phyloP scores from a whole-genome alignment of 2,329 filamentous ascomycete genomes.

The Zymoseptoria pseudotritici region DNA sequence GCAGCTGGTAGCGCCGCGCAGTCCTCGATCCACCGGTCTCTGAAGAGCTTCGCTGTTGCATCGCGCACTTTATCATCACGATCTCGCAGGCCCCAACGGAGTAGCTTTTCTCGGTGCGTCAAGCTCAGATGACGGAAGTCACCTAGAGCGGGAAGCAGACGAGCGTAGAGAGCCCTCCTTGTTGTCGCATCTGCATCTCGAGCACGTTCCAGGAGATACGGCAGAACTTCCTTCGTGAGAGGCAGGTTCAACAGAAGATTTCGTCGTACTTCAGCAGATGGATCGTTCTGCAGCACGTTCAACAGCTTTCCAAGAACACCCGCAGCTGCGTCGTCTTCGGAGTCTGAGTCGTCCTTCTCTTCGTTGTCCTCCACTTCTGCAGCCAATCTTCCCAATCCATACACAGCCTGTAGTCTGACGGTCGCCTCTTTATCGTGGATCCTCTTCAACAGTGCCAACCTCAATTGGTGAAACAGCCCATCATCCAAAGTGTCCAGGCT shows the following conservation, averaged over 20 bases:
- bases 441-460: slow-evolving; percentile 71
- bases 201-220: slow-evolving; percentile 82
- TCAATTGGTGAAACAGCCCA: slow-evolving; percentile 75
- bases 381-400: slow-evolving; percentile 79
- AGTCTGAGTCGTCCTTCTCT: slow-evolving; percentile 57
- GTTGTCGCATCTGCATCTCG: slow-evolving; percentile 82
- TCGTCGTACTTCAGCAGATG: slow-evolving; percentile 84
- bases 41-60: slow-evolving; percentile 81
- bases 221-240: slow-evolving; percentile 71
- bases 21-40: slow-evolving; percentile 96
- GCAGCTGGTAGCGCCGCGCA: slow-evolving; percentile 63
- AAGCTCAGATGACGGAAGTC: slow-evolving; percentile 92
- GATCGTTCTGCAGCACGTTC: slow-evolving; percentile 85
- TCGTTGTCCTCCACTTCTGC: slow-evolving; percentile 61
- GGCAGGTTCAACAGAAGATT: slow-evolving; percentile 87
- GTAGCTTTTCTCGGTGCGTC: slow-evolving; percentile 87
- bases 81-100: slow-evolving; percentile 90
- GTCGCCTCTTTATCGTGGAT: slow-evolving; percentile 91
- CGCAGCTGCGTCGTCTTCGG: slow-evolving; percentile 55
- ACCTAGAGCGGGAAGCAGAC: slow-evolving; percentile 76
- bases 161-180: slow-evolving; percentile 76
- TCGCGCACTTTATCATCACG: slow-evolving; percentile 91
- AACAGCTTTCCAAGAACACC: slow-evolving; percentile 76
- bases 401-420: slow-evolving; percentile 83
- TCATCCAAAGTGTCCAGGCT: slow-evolving; percentile 88